Conservation (phyloP, 2,329 filamentous ascomycete genomes). For the Tolypocladium album region DNA sequence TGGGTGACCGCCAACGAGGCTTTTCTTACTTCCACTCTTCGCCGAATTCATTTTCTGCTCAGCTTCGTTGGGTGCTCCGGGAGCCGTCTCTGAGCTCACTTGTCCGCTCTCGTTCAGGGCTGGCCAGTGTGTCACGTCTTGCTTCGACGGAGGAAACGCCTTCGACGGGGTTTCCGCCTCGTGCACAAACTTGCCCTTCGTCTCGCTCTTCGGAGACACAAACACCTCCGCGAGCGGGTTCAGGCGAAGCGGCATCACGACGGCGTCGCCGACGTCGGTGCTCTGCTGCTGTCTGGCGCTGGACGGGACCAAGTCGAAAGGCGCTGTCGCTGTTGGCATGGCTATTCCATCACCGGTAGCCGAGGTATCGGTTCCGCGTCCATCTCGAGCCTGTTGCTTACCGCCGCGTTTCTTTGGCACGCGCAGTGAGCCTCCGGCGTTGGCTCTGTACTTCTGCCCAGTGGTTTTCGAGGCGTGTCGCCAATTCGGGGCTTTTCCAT, state of each 20-base stretch:
- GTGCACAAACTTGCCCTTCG: background rate
- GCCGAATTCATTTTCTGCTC: no score
- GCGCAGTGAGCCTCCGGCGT: slow-evolving; percentile 22
- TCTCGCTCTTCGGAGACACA: background rate
- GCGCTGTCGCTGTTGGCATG: slow-evolving; percentile 1
- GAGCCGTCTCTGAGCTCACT: no score
- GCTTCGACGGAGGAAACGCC: no score
- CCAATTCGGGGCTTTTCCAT: background rate
- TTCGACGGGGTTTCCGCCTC: no score
- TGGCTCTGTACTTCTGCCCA: slow-evolving; percentile 13
- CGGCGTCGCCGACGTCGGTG: background rate
- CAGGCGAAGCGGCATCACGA: background rate
- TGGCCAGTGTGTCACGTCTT: no score
- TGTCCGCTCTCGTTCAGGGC: no score
- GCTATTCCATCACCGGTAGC: background rate
- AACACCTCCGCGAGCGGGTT: slow-evolving; percentile 1
- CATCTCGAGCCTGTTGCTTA: slow-evolving; percentile 1
- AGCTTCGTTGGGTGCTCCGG: no score
- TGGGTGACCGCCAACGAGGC: no score
- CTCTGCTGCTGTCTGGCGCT: background rate
- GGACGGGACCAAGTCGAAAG: background rate
- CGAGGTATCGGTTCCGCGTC: background rate
- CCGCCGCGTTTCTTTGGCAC: slow-evolving; percentile 18
- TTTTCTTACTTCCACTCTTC: no score
- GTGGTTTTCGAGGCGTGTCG: background rate